Evolutionary conservation across 495 filamentous ascomycete genomes (phyloP), one percentile per base, ranked within the genome.

Genomic region (Penicillium atrosanguineum): DNA sequence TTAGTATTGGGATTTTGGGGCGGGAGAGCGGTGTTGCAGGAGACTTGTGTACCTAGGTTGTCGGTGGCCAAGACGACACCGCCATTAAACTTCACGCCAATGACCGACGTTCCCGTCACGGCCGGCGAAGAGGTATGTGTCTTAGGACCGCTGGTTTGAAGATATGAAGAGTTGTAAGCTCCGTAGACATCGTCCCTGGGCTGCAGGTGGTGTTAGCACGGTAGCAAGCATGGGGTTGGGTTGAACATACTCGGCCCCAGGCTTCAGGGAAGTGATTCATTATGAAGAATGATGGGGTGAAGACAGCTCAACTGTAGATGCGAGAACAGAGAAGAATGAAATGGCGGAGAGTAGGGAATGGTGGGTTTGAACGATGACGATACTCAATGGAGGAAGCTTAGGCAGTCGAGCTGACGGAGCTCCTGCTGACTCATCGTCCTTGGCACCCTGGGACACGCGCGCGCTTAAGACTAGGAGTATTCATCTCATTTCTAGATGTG

Each of bases 201-300:
- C 93, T 96, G 66, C 39, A 46, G 50, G 43, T 44, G 14, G 42
- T 46, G 54, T 68, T 68, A 63, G 70, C 56, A 50, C 64, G 40
- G 63, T 67, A 59, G 45, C 50, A 57, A 50, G 52, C 52, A 41
- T 43, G 52, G 53, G 52, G 63, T 62, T 43, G 61, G 52, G 44
- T 37, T 58, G 23, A 60, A 74, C 85, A 67, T 90, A 97, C 94
- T 75, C 93, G 88, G 68, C 93, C 93, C 93, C 93, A 97, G 62
- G 86, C 86, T 84, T 95, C 89, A 53, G 93, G 93, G 68, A 90
- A 83, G 75, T 97, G 93, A 71, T 97, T 92, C 93, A 97, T 97
- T 52, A 52, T 72, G 63, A 50, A 52, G 48, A 39, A 21, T 43
- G 39, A 36, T 20, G 9, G 12, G 21, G 48, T 29, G 21, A 28